These are phyloP conservation scores for Globisporangium viniferum DNA, from an alignment of 352 stramenopile genomes.

Conservation along the genomic window DNA sequence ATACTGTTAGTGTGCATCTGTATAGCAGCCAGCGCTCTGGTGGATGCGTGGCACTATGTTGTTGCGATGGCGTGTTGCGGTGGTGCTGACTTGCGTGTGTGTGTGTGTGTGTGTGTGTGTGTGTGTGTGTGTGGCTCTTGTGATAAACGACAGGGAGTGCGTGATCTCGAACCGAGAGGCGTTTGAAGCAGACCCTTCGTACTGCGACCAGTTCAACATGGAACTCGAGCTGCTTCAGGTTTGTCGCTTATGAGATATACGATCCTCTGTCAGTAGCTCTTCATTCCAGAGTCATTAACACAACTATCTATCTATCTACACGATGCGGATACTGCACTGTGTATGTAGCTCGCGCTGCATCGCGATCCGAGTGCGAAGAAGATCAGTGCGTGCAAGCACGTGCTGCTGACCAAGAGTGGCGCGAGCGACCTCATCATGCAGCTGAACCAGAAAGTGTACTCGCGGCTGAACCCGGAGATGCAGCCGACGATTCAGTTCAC, in stretches of 20 bases:
- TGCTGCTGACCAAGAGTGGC: not conserved
- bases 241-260: not conserved
- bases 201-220: slow-evolving; percentile 1
- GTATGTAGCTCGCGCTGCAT: slow-evolving; percentile 3
- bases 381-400: not conserved
- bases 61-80: not conserved
- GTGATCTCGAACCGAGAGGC: not conserved
- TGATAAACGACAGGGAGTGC: not conserved
- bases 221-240: slow-evolving; percentile 1
- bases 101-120: not conserved
- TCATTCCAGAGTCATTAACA: not conserved
- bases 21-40: not conserved
- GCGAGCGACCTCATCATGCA: slow-evolving; percentile 1
- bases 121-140: not conserved
- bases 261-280: too few species aligned
- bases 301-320: too few species aligned
- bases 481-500: not conserved
- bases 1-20: too few species aligned
- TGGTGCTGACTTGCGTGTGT: not conserved
- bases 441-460: slow-evolving; percentile 2
- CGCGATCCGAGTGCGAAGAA: not conserved
- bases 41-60: not conserved
- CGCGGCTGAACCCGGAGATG: not conserved
- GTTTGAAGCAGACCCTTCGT: not conserved
- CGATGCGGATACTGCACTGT: too few species aligned